Base-by-base conservation (phyloP, 1,284 basidiomycete species). In the Trametes polyzona region DNA sequence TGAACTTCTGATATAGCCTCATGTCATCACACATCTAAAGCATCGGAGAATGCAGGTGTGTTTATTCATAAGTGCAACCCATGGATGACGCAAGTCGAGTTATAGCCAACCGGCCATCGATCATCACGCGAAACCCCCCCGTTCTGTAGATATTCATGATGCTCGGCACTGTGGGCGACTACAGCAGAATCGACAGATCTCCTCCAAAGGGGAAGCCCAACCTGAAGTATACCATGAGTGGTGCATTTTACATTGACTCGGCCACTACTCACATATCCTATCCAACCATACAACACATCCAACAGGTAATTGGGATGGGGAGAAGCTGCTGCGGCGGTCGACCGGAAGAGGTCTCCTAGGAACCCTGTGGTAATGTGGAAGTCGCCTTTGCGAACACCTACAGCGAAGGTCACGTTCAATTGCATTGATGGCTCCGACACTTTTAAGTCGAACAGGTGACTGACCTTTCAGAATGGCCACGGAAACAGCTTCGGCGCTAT, bases 281-380 rank as follows among this genome's bases (percentile, higher is more conserved):
- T 71, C 17, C 80, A 10, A 4, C 70, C 67, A 49, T 77, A 76
- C n/a, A 83, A 44, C 17, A 74, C 68, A 63, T 93, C 90, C 49
- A 84, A 59, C 39, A 90, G 53, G 30, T 79, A 63, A 65, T 85
- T 88, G 65, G 84, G 84, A n/a, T 79, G 73, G 1, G 91, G 90
- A 0, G 88, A 79, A 30, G 83, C 74, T 3, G 91, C 93, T 23
- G 88, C 81, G 6, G 86, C 84, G 3, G 80, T 81, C 8, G 86
- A 80, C 37, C 90, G 79, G 71, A 95, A 88, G 19, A 95, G 61
- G 50, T 82, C 75, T 2, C 86, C 83, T 29, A 89, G 76, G 17
- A 92, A 70, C 65, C 93, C 88, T 32, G 82, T 85, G 0, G 89
- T 84, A 62, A 95, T 93, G 63, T 94, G 90, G 61, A 85, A 85